Evolutionary conservation across 495 filamentous ascomycete species (phyloP), one percentile per base, ranked within the genome.

Genomic region (Neurospora sp.): DNA sequence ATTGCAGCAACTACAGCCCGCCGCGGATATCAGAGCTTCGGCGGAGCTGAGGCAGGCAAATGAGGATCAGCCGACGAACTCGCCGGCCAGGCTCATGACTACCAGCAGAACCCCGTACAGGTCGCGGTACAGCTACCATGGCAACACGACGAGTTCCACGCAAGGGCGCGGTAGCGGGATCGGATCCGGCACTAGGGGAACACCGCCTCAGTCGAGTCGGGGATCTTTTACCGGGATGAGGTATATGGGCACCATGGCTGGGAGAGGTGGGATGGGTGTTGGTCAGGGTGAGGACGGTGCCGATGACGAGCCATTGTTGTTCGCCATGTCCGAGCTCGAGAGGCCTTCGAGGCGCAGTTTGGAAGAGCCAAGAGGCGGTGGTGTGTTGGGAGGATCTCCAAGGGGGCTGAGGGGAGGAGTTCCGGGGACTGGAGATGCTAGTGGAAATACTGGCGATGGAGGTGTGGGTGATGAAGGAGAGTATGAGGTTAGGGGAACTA

Each of bases 251-350:
- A 82, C 54, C 23, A 16, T 62, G 39, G 87, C 88, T 46, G 88
- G 84, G 44, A 84, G 84, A 39, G 88, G 87, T 73, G 86, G 86
- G 27, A 85, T 84, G 71, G 88, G 88, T 48, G 81, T 84, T 73
- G 79, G 82, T 48, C 79, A 79, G 7, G 82, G 83, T 83, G 82
- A 85, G 69, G 84, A 84, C 11, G 87, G 86, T 2, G 76, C 80
- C 62, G 93, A 96, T 72, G 93, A 94, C 20, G 94, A 97, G 81
- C 91, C 91, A 37, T 81, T 97, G 11, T 82, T 96, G 20, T 97
- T 97, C 78, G 91, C 92, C 48, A 94, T 97, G 92, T 94, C 92
- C 72, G 93, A 97, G 77, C 88, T 96, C 74, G 91, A 89, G 70
- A 83, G 88, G 37, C 84, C 86, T 23, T 89, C 88, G 16, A 87